Evolutionary conservation across 768 basidiomycete genomes (phyloP), one percentile per base, ranked within the genome.

Genomic region (Podaxis rugospora): DNA sequence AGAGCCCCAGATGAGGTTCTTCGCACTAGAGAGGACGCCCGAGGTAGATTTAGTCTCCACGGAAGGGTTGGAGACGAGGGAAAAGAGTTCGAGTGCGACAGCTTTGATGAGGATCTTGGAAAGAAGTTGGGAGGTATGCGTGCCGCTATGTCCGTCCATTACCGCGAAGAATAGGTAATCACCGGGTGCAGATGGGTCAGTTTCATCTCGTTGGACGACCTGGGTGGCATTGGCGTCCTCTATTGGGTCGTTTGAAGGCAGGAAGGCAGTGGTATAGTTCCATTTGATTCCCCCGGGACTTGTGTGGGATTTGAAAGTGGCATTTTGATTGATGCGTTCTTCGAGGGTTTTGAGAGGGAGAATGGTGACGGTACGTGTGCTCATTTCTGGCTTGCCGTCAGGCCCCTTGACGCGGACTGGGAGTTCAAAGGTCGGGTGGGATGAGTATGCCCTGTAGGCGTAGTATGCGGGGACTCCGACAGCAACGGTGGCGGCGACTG

Each of bases 91-190:
- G 39, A 92, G 76, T 0, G 87, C 84, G 58, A 96, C 88, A 6
- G 90, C 89, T 57, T 90, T 91, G 62, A 97, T 90, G 61, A 98
- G 82, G 51, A 89, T 83, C 58, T 88, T 87, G 2, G 91, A 88
- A 54, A 98, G 86, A 36, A 96, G 79, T 59, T 84, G 82, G 11
- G 92, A 94, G 1, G 96, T 98, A 55, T 92, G 82, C 39, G 75
- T 83, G 1, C 97, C 97, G 1, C 84, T 78, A 70, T 98, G 97
- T 2, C 95, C 94, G 66, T 95, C 94, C 87, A 96, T 90, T 37
- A 96, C 87, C 1, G 92, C 78, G 67, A 93, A 95, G 73, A 96
- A 90, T 46, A 93, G 77, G 62, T 90, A 81, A 67, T 92, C 91
- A 13, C 89, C 89, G 1, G 83, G 81, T 0, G 78, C 78, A 2